Evolutionary conservation across 2,329 filamentous ascomycete genomes (phyloP).

Genomic region (Fusarium liriodendri): DNA sequence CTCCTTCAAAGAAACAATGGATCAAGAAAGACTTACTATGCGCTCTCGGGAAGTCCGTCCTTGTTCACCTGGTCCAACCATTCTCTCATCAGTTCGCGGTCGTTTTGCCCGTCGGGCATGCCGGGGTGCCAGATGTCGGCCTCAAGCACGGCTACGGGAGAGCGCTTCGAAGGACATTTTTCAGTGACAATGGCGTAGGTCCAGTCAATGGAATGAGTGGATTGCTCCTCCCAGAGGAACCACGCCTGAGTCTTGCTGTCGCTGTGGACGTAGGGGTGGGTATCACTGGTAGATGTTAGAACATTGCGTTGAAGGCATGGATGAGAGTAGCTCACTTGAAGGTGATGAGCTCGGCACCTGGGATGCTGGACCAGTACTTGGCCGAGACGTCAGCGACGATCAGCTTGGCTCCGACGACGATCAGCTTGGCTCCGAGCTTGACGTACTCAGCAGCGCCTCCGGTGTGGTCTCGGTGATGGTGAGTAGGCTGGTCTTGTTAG

Average conservation of each 20-base stretch:
- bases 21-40: not conserved
- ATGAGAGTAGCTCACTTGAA: slow-evolving; percentile 11
- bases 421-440: slow-evolving; percentile 6
- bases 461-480: slow-evolving; percentile 30
- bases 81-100: slow-evolving; percentile 11
- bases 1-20: not conserved
- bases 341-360: not conserved
- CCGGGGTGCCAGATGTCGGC: slow-evolving; percentile 14
- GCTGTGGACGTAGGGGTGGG: slow-evolving; percentile 12
- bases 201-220: slow-evolving; percentile 18
- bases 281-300: slow-evolving; percentile 1
- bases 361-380: slow-evolving; percentile 21
- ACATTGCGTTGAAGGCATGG: rapidly evolving
- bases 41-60: slow-evolving; percentile 1
- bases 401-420: slow-evolving; percentile 9
- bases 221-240: slow-evolving; percentile 23
- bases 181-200: slow-evolving; percentile 20
- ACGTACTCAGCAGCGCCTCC: slow-evolving; percentile 16
- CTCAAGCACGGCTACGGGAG: slow-evolving; percentile 3
- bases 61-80: slow-evolving; percentile 7
- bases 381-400: slow-evolving; percentile 17
- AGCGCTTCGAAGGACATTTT: slow-evolving; percentile 8
- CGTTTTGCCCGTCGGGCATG: not conserved
- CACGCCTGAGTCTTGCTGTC: slow-evolving; percentile 12
- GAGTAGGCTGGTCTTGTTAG: slow-evolving; percentile 14